Evolutionary conservation across 1,284 basidiomycete species (phyloP).

Genomic region (Moniliophthora roreri): DNA sequence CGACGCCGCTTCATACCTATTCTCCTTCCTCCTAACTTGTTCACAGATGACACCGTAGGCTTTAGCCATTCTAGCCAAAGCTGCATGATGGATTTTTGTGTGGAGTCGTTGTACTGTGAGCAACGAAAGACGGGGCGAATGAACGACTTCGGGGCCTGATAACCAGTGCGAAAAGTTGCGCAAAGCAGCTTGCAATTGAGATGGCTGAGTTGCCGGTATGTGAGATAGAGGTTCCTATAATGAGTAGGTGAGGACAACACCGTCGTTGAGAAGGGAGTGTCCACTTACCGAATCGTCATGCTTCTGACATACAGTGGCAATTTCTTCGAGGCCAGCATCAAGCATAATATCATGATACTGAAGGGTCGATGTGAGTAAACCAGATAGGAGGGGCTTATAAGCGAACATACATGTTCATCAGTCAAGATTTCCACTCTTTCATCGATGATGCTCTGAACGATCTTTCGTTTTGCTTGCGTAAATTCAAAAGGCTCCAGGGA

Average conservation of each 20-base stretch:
- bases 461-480: conserved; percentile 58
- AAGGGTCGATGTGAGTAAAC: conserved; percentile 1
- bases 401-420: conserved; percentile 74
- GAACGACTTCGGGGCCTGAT: conserved; percentile 68
- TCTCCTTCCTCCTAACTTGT: conserved; percentile 70
- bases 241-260: conserved; percentile 2
- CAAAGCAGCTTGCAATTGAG: conserved; percentile 53
- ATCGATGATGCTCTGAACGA: conserved; percentile 65
- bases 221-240: conserved; percentile 71
- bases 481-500: conserved; percentile 76
- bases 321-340: conserved; percentile 73
- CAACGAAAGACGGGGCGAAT: conserved; percentile 74
- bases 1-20: conserved; percentile 84
- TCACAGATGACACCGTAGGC: conserved; percentile 75
- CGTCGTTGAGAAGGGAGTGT: not conserved
- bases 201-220: conserved; percentile 55
- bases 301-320: conserved; percentile 57
- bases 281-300: conserved; percentile 53
- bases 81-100: conserved; percentile 70
- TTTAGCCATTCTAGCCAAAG: conserved; percentile 63
- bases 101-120: conserved; percentile 71
- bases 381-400: not conserved
- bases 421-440: conserved; percentile 65
- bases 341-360: conserved; percentile 74
- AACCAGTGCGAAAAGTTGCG: conserved; percentile 68